Evolutionary conservation across 139 green algal genomes (phyloP).

Genomic region (Asterochloris sp.): DNA sequence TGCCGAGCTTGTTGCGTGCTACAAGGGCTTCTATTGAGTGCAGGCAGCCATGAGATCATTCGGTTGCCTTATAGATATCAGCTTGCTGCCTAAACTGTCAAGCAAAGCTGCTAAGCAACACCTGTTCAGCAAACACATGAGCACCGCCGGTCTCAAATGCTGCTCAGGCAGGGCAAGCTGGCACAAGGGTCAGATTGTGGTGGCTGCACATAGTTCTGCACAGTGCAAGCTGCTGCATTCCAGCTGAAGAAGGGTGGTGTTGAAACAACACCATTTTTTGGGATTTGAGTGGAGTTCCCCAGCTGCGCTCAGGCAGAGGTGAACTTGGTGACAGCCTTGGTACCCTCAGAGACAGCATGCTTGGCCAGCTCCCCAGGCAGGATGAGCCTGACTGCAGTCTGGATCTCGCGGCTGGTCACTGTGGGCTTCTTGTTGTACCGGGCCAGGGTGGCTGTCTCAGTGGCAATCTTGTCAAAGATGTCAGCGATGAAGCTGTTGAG

Average conservation of each 20-base stretch:
- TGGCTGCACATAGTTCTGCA: too few species aligned
- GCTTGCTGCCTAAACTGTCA: too few species aligned
- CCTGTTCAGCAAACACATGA: too few species aligned
- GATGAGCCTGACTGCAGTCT: slow-evolving; percentile 79
- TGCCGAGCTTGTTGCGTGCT: too few species aligned
- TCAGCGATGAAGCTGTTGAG: slow-evolving; percentile 90
- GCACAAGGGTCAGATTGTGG: too few species aligned
- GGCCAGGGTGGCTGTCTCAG: slow-evolving; percentile 57
- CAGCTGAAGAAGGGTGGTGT: slow-evolving; percentile 14
- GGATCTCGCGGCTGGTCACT: slow-evolving; percentile 82
- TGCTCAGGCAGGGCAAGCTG: too few species aligned
- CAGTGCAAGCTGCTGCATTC: too few species aligned
- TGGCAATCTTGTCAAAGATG: slow-evolving; percentile 88
- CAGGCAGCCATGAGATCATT: too few species aligned
- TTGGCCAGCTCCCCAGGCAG: slow-evolving; percentile 90
- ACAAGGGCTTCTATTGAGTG: too few species aligned
- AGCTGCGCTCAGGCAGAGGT: slow-evolving; percentile 51
- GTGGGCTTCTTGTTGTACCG: slow-evolving; percentile 82
- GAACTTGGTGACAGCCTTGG: slow-evolving; percentile 93
- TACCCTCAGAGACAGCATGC: slow-evolving; percentile 81
- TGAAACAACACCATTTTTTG: slow-evolving; percentile 27
- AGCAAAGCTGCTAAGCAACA: too few species aligned
- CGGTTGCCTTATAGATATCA: too few species aligned
- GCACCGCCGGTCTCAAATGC: too few species aligned
- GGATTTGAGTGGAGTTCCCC: slow-evolving; percentile 3